Conservation (phyloP, 176 grass and related monocot species). For the Oryza rufipogon region DNA sequence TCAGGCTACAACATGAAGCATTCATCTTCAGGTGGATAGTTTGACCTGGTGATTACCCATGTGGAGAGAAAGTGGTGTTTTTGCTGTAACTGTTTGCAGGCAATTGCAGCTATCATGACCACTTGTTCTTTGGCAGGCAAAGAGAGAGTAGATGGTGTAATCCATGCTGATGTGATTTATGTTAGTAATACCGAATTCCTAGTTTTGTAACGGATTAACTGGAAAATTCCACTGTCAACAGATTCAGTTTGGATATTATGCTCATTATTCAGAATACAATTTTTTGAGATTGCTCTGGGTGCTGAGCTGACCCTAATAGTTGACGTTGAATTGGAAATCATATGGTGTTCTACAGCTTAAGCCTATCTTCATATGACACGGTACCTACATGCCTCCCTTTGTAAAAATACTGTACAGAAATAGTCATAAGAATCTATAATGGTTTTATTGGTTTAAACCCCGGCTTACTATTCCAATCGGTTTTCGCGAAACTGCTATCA, state of each 20-base stretch:
- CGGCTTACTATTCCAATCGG: too few relatives aligned
- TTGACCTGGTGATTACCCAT: background rate
- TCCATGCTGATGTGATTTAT: constrained; percentile 25
- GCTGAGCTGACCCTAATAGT: too few relatives aligned
- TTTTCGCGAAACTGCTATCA: too few relatives aligned
- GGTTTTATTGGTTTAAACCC: too few relatives aligned
- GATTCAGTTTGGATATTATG: background rate
- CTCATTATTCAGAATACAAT: background rate
- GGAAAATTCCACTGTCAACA: background rate
- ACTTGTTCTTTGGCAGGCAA: background rate
- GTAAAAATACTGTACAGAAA: too few relatives aligned
- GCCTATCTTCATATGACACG: too few relatives aligned
- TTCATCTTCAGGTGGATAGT: background rate
- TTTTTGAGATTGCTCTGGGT: too few relatives aligned
- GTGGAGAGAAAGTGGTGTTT: constrained; percentile 13
- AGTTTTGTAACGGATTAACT: constrained; percentile 14
- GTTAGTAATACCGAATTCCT: background rate
- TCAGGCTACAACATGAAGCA: background rate
- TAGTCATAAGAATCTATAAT: too few relatives aligned
- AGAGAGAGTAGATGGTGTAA: background rate
- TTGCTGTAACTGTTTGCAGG: background rate
- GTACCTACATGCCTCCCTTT: too few relatives aligned
- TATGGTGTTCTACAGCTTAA: too few relatives aligned
- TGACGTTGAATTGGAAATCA: too few relatives aligned
- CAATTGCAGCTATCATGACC: background rate